A percentile compares a stretch with the other conserved stretches of the same genome.
Conservation (phyloP, 371 early-diverging fungal species). For the Entomophthora muscae region DNA sequence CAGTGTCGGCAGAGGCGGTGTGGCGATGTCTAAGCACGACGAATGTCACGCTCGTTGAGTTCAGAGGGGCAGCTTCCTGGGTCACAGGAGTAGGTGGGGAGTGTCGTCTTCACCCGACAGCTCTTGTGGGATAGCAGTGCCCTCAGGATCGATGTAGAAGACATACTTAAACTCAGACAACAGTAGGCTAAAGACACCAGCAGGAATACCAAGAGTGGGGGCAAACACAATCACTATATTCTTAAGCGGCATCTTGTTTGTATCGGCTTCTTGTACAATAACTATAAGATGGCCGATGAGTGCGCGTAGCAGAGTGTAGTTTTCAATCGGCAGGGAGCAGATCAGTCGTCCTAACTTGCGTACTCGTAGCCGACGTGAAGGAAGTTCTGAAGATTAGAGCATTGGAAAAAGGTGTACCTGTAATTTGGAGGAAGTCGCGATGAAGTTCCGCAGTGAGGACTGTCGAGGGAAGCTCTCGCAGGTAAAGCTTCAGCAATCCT, state of each 20-base stretch:
- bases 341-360: constrained; percentile 59
- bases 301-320: constrained; percentile 71
- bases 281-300: constrained; percentile 74
- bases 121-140: constrained; percentile 11
- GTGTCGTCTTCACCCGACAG: not conserved
- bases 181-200: constrained; percentile 69
- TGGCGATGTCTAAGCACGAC: not conserved
- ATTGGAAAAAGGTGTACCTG: too few species aligned
- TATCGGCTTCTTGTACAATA: constrained; percentile 56
- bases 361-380: constrained; percentile 46
- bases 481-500: constrained; percentile 76
- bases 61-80: not conserved
- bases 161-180: constrained; percentile 75
- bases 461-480: constrained; percentile 73
- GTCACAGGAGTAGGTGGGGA: not conserved
- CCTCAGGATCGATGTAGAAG: constrained; percentile 25
- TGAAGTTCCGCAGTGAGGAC: constrained; percentile 63
- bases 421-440: constrained; percentile 47
- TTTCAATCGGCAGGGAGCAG: constrained; percentile 56
- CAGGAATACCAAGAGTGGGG: constrained; percentile 81
- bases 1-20: too few species aligned
- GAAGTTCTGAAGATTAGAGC: too few species aligned
- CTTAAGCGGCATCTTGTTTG: constrained; percentile 83
- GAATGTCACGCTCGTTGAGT: not conserved
- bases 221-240: constrained; percentile 91